Conservation (phyloP, 768 basidiomycete species). For the Lenzites betulinus region DNA sequence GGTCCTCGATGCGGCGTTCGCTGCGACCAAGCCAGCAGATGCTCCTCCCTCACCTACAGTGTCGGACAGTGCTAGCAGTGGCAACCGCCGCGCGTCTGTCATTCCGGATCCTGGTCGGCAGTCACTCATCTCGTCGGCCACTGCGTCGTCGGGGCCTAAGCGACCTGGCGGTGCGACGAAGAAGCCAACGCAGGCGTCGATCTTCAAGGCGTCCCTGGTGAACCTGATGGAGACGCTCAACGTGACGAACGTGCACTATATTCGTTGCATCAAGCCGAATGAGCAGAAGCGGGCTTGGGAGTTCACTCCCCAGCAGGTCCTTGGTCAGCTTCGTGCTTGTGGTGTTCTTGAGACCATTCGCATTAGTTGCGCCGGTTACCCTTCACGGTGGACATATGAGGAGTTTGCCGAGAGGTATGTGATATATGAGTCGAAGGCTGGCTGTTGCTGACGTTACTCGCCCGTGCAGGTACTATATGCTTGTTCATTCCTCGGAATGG, state of each 20-base stretch:
- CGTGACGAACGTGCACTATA: conserved; percentile 98
- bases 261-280: conserved; percentile 99
- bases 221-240: conserved; percentile 97
- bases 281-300: conserved; percentile 97
- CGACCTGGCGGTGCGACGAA: conserved; percentile 69
- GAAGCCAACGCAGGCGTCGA: conserved; percentile 97
- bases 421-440: background rate
- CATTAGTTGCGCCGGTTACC: conserved; percentile 98
- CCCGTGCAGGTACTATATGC: conserved; percentile 87
- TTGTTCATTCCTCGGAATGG: conserved; percentile 87
- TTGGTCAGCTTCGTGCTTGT: conserved; percentile 94
- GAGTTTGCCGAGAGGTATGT: conserved; percentile 96
- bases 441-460: conserved; percentile 11
- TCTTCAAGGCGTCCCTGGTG: conserved; percentile 95
- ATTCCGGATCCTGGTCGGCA: conserved; percentile 87
- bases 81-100: conserved; percentile 78
- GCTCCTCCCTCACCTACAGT: conserved; percentile 76
- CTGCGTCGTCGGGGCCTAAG: conserved; percentile 46
- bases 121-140: conserved; percentile 60
- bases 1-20: conserved; percentile 88
- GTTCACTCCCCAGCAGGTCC: conserved; percentile 92
- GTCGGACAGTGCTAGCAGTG: conserved; percentile 76
- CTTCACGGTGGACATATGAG: conserved; percentile 96
- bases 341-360: conserved; percentile 99
- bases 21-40: conserved; percentile 67